Evolutionary conservation across 495 filamentous ascomycete species (phyloP).

Genomic region (Friedmanniomyces simplex): DNA sequence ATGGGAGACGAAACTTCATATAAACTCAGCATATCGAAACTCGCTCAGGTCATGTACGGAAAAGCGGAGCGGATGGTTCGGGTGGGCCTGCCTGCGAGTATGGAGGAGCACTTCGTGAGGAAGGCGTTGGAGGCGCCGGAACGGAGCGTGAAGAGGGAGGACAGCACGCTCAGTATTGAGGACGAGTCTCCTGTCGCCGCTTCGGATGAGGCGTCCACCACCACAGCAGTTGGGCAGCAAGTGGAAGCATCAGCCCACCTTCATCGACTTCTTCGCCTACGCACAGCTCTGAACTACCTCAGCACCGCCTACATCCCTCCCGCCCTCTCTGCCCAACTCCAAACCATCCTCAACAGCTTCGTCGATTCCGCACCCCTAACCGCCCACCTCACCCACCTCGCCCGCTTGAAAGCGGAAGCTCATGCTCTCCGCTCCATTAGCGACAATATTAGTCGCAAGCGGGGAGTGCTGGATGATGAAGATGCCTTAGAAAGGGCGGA

Average conservation of each 20-base stretch:
- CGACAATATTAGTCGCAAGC: slow-evolving; percentile 67
- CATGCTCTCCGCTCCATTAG: slow-evolving; percentile 49
- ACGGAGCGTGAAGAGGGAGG: slow-evolving; percentile 32
- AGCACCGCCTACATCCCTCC: slow-evolving; percentile 57
- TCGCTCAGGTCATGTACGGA: slow-evolving; percentile 51
- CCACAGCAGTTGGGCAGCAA: slow-evolving; percentile 24
- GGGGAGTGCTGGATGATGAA: slow-evolving; percentile 58
- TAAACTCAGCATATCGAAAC: slow-evolving; percentile 57
- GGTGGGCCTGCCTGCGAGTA: slow-evolving; percentile 57
- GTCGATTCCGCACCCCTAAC: slow-evolving; percentile 63
- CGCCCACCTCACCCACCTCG: slow-evolving; percentile 52
- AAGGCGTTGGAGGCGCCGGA: slow-evolving; percentile 67
- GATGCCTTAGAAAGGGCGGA: slow-evolving; percentile 38
- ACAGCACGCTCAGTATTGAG: slow-evolving; percentile 25
- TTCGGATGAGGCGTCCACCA: slow-evolving; percentile 6
- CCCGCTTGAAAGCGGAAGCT: slow-evolving; percentile 56
- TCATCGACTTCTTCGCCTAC: slow-evolving; percentile 65
- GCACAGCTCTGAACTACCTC: slow-evolving; percentile 67
- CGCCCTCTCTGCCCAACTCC: slow-evolving; percentile 34
- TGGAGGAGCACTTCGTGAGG: slow-evolving; percentile 77
- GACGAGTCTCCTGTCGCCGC: background rate
- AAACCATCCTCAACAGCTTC: slow-evolving; percentile 16
- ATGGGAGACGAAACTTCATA: slow-evolving; percentile 78
- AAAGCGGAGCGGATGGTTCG: slow-evolving; percentile 65
- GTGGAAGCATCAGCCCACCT: slow-evolving; percentile 38